Base-by-base conservation (phyloP, 805 yeast genomes). In the Yamadazyma phyllophila region DNA sequence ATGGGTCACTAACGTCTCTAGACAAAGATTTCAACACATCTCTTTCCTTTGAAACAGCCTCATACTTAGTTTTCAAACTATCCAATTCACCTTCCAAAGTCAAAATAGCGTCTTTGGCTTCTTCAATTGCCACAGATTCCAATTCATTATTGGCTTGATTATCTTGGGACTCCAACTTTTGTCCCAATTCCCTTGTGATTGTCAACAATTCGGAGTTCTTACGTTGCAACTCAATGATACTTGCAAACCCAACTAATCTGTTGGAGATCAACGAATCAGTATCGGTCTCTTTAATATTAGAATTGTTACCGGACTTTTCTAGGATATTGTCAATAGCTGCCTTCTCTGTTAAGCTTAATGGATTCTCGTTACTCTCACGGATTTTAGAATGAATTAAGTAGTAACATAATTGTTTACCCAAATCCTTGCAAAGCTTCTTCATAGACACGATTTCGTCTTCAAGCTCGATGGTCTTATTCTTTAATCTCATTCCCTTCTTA, bases 331-430 rank as follows among this genome's bases (percentile, higher is more conserved):
- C 80, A 20, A 90, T 73, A 20, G 83, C 82, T n/a, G 70, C 71
- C 51, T 77, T 75, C 56, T 92, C 97, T 11, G 78, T 78, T 0
- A 72, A 62, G 4, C 85, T 76, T 31, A 92, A 66, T 7, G 92
- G 87, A 33, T 69, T 71, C 31, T 79, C 79, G n/a, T 78, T 69
- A 41, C 73, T 74, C 10, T 75, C 78, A 38, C 81, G 74, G 1
- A 85, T 67, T 26, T 81, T 73, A 1, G 87, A 71, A 57, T 86
- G 88, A 12, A 85, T 76, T 32, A 92, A 71, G 31, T 90, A 72
- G 40, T 74, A 76, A 53, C 87, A 88, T n/a, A 94, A 77, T 61
- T 92, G 98, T 36, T 82, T 80, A 6, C 95, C 87, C 33, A 92
- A 67, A 57, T 92, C 97, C 26, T 74, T 66, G 36, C 84, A 77